Conservation (phyloP, 2,329 filamentous ascomycete genomes). For the Podosphaera fusca region DNA sequence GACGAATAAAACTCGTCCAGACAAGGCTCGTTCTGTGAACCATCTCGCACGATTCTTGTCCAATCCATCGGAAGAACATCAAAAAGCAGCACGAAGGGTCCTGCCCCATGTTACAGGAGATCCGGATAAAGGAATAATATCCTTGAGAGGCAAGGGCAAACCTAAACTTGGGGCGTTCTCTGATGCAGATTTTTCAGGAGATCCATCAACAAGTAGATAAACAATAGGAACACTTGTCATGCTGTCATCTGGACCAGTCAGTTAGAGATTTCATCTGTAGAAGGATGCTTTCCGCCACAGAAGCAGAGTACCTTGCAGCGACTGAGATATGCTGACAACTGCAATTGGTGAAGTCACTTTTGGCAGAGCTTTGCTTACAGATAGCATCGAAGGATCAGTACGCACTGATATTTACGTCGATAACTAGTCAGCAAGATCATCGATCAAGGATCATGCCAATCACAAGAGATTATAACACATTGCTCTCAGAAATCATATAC, state of each 20-base stretch:
- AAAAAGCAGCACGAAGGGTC: too few species aligned
- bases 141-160: background rate
- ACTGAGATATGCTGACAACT: background rate
- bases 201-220: background rate
- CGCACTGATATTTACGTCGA: too few species aligned
- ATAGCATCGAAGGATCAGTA: too few species aligned
- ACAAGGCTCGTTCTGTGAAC: background rate
- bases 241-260: background rate
- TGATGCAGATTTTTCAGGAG: background rate
- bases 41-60: background rate
- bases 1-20: background rate
- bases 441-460: too few species aligned
- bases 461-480: too few species aligned
- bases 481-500: too few species aligned
- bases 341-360: background rate
- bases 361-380: background rate
- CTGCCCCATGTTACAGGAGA: too few species aligned
- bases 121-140: background rate
- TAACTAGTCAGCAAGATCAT: too few species aligned
- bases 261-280: background rate
- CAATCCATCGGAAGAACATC: too few species aligned
- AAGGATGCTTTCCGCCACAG: background rate
- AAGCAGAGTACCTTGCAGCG: background rate
- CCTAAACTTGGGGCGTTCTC: background rate
- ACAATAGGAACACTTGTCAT: background rate